Percentiles rank a stretch among this genome's conserved stretches.
These are phyloP conservation scores for Aureobasidium sp. DNA, from an alignment of 2,329 filamentous ascomycete species.

Conservation along the genomic window DNA sequence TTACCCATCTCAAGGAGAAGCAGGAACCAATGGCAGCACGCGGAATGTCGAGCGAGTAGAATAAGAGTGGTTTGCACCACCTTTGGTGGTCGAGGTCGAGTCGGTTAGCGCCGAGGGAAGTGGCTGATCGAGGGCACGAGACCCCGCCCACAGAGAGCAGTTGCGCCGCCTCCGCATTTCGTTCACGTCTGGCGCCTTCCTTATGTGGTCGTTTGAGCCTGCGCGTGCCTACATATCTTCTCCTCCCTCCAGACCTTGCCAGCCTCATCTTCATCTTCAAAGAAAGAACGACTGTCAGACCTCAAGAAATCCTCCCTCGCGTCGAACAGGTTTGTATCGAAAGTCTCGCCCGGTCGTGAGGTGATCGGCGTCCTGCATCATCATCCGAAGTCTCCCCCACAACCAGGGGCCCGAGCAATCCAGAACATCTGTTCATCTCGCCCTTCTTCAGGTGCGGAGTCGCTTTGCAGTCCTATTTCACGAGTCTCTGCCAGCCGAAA, in stretches of 20 bases:
- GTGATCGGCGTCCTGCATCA: conserved; percentile 12
- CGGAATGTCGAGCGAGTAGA: neutral
- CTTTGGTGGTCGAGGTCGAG: neutral
- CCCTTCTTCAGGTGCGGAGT: conserved; percentile 9
- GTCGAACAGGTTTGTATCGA: neutral
- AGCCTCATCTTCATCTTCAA: neutral
- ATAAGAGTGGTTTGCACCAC: conserved; percentile 7
- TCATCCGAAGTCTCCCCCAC: conserved; percentile 7
- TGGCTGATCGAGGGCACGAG: conserved; percentile 10
- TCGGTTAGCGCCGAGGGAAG: conserved; percentile 11
- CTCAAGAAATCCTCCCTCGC: neutral
- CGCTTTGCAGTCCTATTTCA: neutral
- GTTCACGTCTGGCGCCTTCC: conserved; percentile 7
- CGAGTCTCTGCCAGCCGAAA: neutral
- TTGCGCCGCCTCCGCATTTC: conserved; percentile 12
- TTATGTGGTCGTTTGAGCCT: neutral
- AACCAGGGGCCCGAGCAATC: conserved; percentile 12
- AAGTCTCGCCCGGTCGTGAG: neutral
- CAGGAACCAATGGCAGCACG: neutral
- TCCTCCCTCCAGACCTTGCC: neutral
- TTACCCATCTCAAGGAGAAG: neutral
- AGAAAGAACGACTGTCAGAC: neutral
- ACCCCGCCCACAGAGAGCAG: conserved; percentile 2
- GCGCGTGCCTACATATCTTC: conserved; percentile 1
- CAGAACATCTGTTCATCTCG: conserved; percentile 13